phyloP scores from a whole-genome alignment of 495 filamentous ascomycete genomes.

The Podospora sp. region DNA sequence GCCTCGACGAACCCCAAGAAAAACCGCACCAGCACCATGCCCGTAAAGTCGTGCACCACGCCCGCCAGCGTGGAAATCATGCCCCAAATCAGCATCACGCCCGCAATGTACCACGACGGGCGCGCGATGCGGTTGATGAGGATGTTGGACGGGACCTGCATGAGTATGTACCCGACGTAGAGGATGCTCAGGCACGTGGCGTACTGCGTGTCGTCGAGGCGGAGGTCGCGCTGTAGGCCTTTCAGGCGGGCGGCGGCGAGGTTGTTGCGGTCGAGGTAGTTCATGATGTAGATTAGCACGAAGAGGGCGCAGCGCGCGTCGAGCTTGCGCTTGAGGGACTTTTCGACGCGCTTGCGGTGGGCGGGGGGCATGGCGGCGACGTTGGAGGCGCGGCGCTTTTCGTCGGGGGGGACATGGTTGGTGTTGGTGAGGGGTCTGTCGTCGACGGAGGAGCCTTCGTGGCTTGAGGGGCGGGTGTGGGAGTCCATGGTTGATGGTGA shows the following conservation, averaged over 20 bases:
- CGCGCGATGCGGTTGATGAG: constrained; percentile 44
- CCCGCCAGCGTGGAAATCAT: constrained; percentile 65
- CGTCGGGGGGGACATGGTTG: background rate
- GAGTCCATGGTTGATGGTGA: background rate
- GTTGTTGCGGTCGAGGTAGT: constrained; percentile 72
- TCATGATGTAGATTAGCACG: constrained; percentile 68
- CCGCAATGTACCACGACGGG: constrained; percentile 50
- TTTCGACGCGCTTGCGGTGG: constrained; percentile 42
- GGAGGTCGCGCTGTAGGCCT: constrained; percentile 48
- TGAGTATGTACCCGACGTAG: constrained; percentile 58
- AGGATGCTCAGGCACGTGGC: constrained; percentile 46
- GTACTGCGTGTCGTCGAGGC: constrained; percentile 42
- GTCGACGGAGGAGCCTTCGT: background rate
- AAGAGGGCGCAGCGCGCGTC: constrained; percentile 46
- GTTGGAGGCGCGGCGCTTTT: background rate
- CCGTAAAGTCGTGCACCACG: constrained; percentile 59
- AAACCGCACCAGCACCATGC: constrained; percentile 65
- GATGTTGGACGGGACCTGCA: constrained; percentile 51
- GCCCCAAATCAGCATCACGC: constrained; percentile 69
- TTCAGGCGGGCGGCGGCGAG: constrained; percentile 53
- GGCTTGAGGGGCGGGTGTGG: background rate
- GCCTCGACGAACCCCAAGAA: constrained; percentile 65
- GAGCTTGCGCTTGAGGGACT: constrained; percentile 46
- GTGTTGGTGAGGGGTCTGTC: background rate
- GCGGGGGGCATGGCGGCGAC: constrained; percentile 36